phyloP scores from a whole-genome alignment of 164 flowering plant species.

The Amborella trichopoda region DNA sequence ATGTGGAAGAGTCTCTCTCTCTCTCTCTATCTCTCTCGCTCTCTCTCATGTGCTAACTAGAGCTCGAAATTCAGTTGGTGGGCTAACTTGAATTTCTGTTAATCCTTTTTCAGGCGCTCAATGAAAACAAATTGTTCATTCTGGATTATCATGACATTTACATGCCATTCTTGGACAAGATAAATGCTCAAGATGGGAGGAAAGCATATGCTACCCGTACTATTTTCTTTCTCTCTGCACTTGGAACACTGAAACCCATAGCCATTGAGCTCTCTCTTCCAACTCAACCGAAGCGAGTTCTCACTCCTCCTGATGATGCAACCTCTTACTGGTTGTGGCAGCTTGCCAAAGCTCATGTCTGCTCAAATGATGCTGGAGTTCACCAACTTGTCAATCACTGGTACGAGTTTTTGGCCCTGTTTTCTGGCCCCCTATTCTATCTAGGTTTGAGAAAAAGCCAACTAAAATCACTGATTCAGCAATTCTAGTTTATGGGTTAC shows the following conservation, averaged over 20 bases:
- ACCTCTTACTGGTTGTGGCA: constrained; percentile 78
- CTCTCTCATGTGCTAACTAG: no score
- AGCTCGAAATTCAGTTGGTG: no score
- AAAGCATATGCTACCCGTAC: constrained; percentile 89
- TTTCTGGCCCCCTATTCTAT: no score
- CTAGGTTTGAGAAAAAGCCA: no score
- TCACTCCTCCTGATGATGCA: constrained; percentile 63
- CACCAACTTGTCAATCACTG: constrained; percentile 92
- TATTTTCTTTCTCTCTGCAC: constrained; percentile 43
- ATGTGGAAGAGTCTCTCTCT: no score
- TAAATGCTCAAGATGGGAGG: constrained; percentile 70
- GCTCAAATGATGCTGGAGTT: constrained; percentile 86
- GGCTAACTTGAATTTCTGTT: no score
- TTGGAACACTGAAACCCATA: constrained; percentile 72
- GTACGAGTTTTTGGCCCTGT: constrained; percentile 26
- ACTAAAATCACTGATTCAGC: no score
- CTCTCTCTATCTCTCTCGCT: no score
- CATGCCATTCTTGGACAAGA: constrained; percentile 68
- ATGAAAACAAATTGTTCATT: constrained; percentile 56
- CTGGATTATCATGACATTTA: constrained; percentile 73
- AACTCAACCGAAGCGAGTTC: constrained; percentile 41
- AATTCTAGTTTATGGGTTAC: no score
- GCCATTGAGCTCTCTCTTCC: constrained; percentile 96
- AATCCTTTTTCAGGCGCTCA: constrained; percentile 82
- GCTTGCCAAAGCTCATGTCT: constrained; percentile 86